Percentiles rank a stretch among this genome's conserved stretches.
Evolutionary conservation across 768 basidiomycete genomes (phyloP).

Genomic region (Trametes meyenii): DNA sequence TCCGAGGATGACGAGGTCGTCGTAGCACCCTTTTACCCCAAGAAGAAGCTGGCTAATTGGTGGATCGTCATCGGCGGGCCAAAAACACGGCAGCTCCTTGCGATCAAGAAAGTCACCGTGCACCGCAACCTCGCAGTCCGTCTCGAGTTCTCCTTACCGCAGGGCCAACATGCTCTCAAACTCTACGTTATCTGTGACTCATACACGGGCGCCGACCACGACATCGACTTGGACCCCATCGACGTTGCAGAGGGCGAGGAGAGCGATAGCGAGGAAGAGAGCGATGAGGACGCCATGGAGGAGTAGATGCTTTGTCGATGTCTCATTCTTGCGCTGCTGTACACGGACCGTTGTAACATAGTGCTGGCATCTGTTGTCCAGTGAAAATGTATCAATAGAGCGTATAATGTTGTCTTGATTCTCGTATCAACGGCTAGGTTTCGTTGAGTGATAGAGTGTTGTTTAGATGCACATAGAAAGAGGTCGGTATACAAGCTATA

Average conservation of each 20-base stretch:
- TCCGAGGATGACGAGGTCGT: slow-evolving; percentile 76
- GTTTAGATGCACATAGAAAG: too few species aligned
- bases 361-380: slow-evolving; percentile 12
- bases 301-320: slow-evolving; percentile 37
- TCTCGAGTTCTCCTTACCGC: slow-evolving; percentile 86
- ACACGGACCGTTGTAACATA: slow-evolving; percentile 21
- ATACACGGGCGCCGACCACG: slow-evolving; percentile 91
- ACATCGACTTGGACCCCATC: slow-evolving; percentile 79
- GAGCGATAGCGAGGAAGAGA: slow-evolving; percentile 74
- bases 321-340: slow-evolving; percentile 13
- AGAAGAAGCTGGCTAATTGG: slow-evolving; percentile 92
- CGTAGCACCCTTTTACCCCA: slow-evolving; percentile 93
- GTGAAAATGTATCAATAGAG: slow-evolving; percentile 18
- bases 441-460: not conserved
- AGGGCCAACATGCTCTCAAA: slow-evolving; percentile 82
- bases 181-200: slow-evolving; percentile 93
- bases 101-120: slow-evolving; percentile 86
- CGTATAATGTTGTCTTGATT: slow-evolving; percentile 14
- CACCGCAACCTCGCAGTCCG: slow-evolving; percentile 73
- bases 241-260: slow-evolving; percentile 92
- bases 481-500: not conserved
- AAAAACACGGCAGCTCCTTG: slow-evolving; percentile 78
- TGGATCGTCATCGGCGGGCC: slow-evolving; percentile 96
- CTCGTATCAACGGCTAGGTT: not conserved
- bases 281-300: slow-evolving; percentile 67